Conservation (phyloP, 805 yeast species). For the Wickerhamiella azymoides region DNA sequence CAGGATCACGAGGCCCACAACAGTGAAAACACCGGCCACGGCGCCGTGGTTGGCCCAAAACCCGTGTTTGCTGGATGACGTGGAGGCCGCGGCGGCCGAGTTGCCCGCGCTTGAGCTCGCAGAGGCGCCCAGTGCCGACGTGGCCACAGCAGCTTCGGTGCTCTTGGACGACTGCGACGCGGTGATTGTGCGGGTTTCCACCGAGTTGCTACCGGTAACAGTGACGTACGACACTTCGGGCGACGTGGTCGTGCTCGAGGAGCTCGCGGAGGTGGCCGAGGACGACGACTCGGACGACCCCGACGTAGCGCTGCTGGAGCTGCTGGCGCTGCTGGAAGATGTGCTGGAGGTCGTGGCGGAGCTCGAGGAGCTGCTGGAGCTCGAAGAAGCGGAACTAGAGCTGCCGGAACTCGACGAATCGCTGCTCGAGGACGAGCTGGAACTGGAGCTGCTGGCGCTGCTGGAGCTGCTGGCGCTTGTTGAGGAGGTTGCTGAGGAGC, state of each 20-base stretch:
- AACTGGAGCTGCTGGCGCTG: conserved; percentile 13
- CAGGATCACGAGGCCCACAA: conserved; percentile 51
- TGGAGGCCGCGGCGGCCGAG: neutral
- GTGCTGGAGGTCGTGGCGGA: too few species aligned
- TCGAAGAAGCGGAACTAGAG: conserved; percentile 1
- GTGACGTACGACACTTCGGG: conserved; percentile 19
- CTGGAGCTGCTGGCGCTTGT: conserved; percentile 12
- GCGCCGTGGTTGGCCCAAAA: conserved; percentile 61
- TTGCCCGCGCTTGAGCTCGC: neutral
- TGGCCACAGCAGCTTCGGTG: conserved; percentile 10
- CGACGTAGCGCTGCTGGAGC: too few species aligned
- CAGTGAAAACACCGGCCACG: conserved; percentile 76
- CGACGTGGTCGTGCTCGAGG: conserved; percentile 1
- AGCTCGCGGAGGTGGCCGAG: neutral
- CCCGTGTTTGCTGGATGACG: conserved; percentile 5
- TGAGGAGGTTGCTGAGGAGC: conserved; percentile 11
- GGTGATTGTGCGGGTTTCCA: conserved; percentile 16
- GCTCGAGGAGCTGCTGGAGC: conserved; percentile 6
- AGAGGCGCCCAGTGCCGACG: neutral
- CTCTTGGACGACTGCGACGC: conserved; percentile 8
- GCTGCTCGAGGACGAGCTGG: conserved; percentile 1
- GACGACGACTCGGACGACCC: too few species aligned
- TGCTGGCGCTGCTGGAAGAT: neutral
- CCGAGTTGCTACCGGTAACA: conserved; percentile 14
- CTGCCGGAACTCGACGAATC: neutral